These are phyloP conservation scores for Graphium sp. DNA, from an alignment of 2,329 filamentous ascomycete genomes.

Conservation along the genomic window DNA sequence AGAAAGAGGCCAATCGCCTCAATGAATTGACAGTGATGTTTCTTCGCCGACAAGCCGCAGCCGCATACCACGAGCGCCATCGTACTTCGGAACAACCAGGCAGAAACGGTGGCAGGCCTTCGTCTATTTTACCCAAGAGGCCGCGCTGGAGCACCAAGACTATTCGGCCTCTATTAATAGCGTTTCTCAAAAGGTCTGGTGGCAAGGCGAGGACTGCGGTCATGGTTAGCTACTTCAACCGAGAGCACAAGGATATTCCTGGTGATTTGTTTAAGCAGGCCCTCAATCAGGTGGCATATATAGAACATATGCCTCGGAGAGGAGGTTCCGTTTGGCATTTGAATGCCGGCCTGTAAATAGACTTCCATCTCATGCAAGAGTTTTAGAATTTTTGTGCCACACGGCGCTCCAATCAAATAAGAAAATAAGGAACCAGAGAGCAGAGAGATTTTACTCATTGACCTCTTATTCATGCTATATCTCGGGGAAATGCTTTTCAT, in stretches of 20 bases:
- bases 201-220: slow-evolving; percentile 54
- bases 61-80: slow-evolving; percentile 28
- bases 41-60: slow-evolving; percentile 30
- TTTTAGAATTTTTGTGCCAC: background rate
- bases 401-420: too few relatives aligned
- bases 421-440: too few relatives aligned
- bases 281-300: slow-evolving; percentile 55
- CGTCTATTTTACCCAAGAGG: too few relatives aligned
- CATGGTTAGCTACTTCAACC: slow-evolving; percentile 6
- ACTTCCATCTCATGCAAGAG: background rate
- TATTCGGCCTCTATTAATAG: slow-evolving; percentile 1
- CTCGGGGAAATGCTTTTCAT: too few relatives aligned
- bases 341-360: slow-evolving; percentile 10
- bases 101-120: too few relatives aligned
- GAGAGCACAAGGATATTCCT: slow-evolving; percentile 5
- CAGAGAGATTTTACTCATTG: too few relatives aligned
- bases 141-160: too few relatives aligned
- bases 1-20: slow-evolving; percentile 35
- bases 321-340: slow-evolving; percentile 38
- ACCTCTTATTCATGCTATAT: too few relatives aligned
- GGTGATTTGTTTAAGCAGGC: slow-evolving; percentile 52
- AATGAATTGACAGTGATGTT: slow-evolving; percentile 6
- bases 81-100: too few relatives aligned
- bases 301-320: slow-evolving; percentile 41
- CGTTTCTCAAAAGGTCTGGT: slow-evolving; percentile 63